These are phyloP conservation scores for Leccinum subgranulosum DNA, from an alignment of 768 basidiomycete genomes.

Conservation along the genomic window DNA sequence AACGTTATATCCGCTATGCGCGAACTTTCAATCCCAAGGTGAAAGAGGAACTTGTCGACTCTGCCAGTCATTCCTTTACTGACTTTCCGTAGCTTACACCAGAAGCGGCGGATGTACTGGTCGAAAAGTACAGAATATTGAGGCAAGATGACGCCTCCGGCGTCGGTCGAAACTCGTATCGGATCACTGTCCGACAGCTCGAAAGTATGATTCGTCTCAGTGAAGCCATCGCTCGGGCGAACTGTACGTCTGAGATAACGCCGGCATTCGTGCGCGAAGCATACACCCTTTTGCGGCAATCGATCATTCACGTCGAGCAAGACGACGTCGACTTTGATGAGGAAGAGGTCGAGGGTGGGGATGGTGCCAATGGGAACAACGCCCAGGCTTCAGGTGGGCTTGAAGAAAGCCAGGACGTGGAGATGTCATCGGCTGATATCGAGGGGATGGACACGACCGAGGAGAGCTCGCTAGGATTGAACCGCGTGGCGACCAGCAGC, in stretches of 20 bases:
- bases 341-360: conserved; percentile 68
- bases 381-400: conserved; percentile 35
- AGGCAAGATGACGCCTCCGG: conserved; percentile 92
- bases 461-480: conserved; percentile 42
- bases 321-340: conserved; percentile 98
- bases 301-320: conserved; percentile 99
- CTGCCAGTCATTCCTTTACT: neutral
- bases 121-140: conserved; percentile 91
- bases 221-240: conserved; percentile 96
- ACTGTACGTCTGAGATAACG: conserved; percentile 95
- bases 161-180: conserved; percentile 85
- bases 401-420: conserved; percentile 56
- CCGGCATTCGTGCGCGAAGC: conserved; percentile 96
- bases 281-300: conserved; percentile 88
- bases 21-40: conserved; percentile 98
- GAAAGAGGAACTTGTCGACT: neutral
- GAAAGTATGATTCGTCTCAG: conserved; percentile 98
- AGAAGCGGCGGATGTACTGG: conserved; percentile 88
- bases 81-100: conserved; percentile 68
- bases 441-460: conserved; percentile 52
- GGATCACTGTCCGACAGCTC: conserved; percentile 96
- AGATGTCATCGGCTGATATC: conserved; percentile 61
- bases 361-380: conserved; percentile 35
- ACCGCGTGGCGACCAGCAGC: conserved; percentile 36
- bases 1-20: conserved; percentile 95